These are phyloP conservation scores for Arthroderma sp. DNA, from an alignment of 2,329 filamentous ascomycete genomes.

Conservation along the genomic window DNA sequence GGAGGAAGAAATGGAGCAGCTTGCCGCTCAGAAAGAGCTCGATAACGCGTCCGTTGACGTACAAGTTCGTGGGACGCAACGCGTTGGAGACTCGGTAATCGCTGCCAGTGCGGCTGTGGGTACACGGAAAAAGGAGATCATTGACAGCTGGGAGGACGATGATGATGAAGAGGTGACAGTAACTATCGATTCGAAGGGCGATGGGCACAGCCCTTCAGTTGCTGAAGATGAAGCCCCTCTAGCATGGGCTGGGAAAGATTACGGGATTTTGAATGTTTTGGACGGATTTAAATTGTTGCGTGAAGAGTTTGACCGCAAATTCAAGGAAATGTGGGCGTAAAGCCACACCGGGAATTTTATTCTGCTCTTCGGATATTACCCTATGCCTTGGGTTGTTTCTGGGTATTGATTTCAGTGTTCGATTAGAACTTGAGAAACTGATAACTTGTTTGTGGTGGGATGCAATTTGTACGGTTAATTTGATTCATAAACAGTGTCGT, in stretches of 20 bases:
- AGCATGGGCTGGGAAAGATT: constrained; percentile 7
- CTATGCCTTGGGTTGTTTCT: too few species aligned
- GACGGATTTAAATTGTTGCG: constrained; percentile 19
- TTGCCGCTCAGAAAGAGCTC: constrained; percentile 3
- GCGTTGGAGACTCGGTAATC: background rate
- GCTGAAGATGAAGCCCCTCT: background rate
- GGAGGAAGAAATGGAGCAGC: constrained; percentile 13
- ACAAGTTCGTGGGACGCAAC: background rate
- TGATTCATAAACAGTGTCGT: too few species aligned
- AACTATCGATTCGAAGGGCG: background rate
- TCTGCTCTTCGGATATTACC: too few species aligned
- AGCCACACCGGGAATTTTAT: too few species aligned
- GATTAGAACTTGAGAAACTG: too few species aligned
- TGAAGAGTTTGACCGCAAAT: constrained; percentile 22
- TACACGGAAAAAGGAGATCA: constrained; percentile 7
- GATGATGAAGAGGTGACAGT: constrained; percentile 7
- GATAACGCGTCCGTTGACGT: background rate
- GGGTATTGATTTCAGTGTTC: too few species aligned
- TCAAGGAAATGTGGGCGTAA: constrained; percentile 13
- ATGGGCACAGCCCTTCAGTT: background rate
- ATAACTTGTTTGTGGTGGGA: too few species aligned
- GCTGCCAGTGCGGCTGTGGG: background rate
- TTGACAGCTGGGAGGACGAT: constrained; percentile 17
- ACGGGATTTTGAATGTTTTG: constrained; percentile 14
- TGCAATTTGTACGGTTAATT: too few species aligned